Conservation (phyloP, 495 filamentous ascomycete species). For the Penicillium desertorum region DNA sequence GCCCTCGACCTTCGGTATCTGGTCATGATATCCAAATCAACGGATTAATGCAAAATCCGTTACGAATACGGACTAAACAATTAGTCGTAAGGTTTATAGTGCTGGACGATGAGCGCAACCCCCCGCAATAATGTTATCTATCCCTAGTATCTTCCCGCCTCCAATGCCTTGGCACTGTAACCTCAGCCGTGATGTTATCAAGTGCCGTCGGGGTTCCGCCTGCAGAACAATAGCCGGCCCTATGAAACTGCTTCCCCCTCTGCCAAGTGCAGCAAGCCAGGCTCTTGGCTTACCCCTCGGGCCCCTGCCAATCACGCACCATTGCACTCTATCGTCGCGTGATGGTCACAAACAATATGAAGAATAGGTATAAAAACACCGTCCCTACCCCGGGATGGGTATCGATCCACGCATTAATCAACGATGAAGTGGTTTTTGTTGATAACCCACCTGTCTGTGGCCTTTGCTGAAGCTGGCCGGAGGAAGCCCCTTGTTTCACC, state of each 20-base stretch:
- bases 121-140: background rate
- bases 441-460: constrained; percentile 9
- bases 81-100: too few relatives aligned
- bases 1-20: too few relatives aligned
- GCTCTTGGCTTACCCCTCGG: constrained; percentile 10
- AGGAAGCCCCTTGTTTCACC: constrained; percentile 18
- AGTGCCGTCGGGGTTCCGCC: constrained; percentile 25
- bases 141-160: background rate
- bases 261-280: constrained; percentile 17
- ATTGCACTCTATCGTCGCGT: constrained; percentile 13
- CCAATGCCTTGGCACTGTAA: constrained; percentile 19
- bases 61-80: too few relatives aligned
- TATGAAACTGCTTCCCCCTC: constrained; percentile 9
- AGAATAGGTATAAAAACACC: constrained; percentile 11
- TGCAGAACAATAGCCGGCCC: constrained; percentile 12
- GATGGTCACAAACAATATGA: background rate
- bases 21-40: too few relatives aligned
- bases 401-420: background rate
- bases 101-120: background rate
- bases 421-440: constrained; percentile 21
- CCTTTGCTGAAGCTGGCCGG: constrained; percentile 8
- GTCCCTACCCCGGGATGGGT: background rate
- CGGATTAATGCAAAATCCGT: too few relatives aligned
- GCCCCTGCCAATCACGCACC: constrained; percentile 3
- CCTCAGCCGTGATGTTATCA: constrained; percentile 15